Evolutionary conservation across 2,329 filamentous ascomycete species (phyloP), one percentile per base, ranked within the genome.

Genomic region (Talaromyces islandicus): DNA sequence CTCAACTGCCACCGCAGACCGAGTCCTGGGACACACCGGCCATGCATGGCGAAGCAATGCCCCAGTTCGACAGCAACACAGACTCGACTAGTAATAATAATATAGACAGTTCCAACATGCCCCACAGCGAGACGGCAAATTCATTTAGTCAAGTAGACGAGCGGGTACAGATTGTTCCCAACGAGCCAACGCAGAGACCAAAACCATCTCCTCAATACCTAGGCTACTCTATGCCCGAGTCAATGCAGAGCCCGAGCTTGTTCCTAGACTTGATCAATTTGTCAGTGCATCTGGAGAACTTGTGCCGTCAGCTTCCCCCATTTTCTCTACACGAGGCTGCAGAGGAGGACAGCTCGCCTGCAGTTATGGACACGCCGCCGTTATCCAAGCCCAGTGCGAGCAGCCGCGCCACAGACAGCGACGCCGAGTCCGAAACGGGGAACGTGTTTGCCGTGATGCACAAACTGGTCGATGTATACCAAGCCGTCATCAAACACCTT

Each of bases 381-480:
- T 4, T 11, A 21, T 11, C 41, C 1, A 46, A 46, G 14, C 57
- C 46, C 17, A 43, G 41, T 30, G 19, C 11, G 27, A 7, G 29
- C 38, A 51, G 29, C 11, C 9, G 17, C 7, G 27, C 53, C 24
- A 32, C 43, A 3, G 58, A 60, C 10, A 54, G 38, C 17, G 58
- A 56, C 7, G 27, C 50, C 14, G 46, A 59, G 25, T 48, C 43
- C 6, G 54, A 54, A 9, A 54, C 56, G 2, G 32, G 58, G 10
- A 60, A 60, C 7, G 17, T 54, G n/a, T 60, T 56, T 32, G 53
- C 58, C 14, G 30, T 60, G 5, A 60, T 54, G 14, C 54, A 56
- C 48, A 56, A 53, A 14, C n/a, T 60, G 1, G 48, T 50, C 32
- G 58, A 60, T 35, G 21, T 60, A 19, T 60, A 60, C 32, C n/a